Base-by-base conservation (phyloP, 805 yeast genomes). In the Metschnikowia aberdeeniae region DNA sequence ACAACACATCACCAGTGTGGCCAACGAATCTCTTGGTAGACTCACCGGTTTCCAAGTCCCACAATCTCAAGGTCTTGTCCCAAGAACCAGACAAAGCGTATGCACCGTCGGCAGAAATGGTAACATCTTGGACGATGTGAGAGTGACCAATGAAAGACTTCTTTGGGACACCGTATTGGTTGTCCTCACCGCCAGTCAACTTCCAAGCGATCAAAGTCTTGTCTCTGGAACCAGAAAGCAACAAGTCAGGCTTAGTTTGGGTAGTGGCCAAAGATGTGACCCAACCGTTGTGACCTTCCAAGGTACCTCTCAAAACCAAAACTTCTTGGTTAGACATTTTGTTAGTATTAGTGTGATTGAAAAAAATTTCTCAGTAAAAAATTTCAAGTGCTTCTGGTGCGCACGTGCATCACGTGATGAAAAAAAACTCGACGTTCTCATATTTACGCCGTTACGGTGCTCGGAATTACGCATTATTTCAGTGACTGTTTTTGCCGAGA, bases 241-340 rank as follows among this genome's bases (percentile, higher is more conserved):
- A 84, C 70, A 93, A 79, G 77, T 93, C 97, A 77, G 99, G 99
- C 84, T 89, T 88, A 72, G 90, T 89, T 68, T 89, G 86, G 72
- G 96, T 84, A 78, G 98, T 93, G 77, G 98, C 96, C 67, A 93
- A 82, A 73, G 97, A 82, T 60, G 99, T 93, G 70, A 93, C 99
- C 98, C 98, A 92, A 69, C 76, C 76, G 57, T 67, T 68, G 73
- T 73, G 75, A 54, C 88, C 97, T 81, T 92, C 97, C 74, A 93
- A 86, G 84, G 98, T 88, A 75, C 98, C 99, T 85, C 98, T 90
- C 76, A 93, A 87, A 76, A 92, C 97, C 81, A 92, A 83, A 84
- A 90, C 95, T 87, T 90, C 97, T 76, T 81, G 84, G 67, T 80
- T 81, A 75, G 89, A 78, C 90, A 85, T 85, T 50, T 64, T 41